These are phyloP conservation scores for Phytopythium helicoides DNA, from an alignment of 352 stramenopile species.

Conservation along the genomic window DNA sequence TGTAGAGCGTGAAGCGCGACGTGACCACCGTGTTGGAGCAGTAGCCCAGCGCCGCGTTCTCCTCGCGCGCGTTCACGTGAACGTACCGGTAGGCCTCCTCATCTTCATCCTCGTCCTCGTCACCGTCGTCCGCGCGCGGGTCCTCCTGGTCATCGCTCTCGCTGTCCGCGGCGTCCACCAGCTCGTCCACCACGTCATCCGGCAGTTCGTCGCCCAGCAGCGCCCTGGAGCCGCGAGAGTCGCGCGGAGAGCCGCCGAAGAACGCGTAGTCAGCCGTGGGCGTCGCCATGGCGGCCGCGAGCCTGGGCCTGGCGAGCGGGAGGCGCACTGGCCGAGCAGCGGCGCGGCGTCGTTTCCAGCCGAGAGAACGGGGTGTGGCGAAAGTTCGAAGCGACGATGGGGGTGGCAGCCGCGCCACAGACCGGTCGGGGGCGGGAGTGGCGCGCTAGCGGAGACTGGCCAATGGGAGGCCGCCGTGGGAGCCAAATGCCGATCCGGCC, in stretches of 20 bases:
- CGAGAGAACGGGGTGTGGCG: no score
- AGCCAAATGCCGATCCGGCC: no score
- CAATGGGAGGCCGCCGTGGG: no score
- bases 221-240: background rate
- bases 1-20: slow-evolving; percentile 89
- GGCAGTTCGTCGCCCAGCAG: slow-evolving; percentile 15
- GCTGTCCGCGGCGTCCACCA: slow-evolving; percentile 21
- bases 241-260: slow-evolving; percentile 6
- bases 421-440: no score
- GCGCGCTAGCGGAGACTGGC: no score
- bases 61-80: slow-evolving; percentile 61
- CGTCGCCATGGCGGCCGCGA: slow-evolving; percentile 2
- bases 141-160: slow-evolving; percentile 23
- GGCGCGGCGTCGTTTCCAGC: no score
- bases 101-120: slow-evolving; percentile 9
- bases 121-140: background rate
- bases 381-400: no score
- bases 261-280: slow-evolving; percentile 16
- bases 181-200: slow-evolving; percentile 17
- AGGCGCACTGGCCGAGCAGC: no score
- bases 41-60: slow-evolving; percentile 60
- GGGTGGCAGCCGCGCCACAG: no score
- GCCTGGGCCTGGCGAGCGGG: no score
- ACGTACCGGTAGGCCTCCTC: slow-evolving; percentile 61
- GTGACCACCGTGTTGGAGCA: slow-evolving; percentile 85